phyloP scores from a whole-genome alignment of 495 filamentous ascomycete species.

The Astrocystis sublimbata region DNA sequence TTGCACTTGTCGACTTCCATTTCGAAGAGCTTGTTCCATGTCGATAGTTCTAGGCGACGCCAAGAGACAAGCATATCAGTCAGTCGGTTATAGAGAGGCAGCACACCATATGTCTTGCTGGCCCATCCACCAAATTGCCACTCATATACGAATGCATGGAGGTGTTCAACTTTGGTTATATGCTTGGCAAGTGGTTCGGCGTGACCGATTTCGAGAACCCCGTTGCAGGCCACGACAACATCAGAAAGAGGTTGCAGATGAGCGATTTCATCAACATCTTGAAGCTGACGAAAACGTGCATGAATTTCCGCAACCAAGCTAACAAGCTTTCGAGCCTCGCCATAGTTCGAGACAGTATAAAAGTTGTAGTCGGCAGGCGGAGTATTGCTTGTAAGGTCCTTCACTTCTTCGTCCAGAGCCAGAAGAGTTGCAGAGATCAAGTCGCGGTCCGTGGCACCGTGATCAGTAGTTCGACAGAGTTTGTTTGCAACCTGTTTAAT shows the following conservation, averaged over 20 bases:
- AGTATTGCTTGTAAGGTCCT: slow-evolving; percentile 48
- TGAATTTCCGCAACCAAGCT: slow-evolving; percentile 64
- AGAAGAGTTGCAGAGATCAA: slow-evolving; percentile 68
- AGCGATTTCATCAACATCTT: slow-evolving; percentile 57
- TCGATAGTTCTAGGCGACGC: slow-evolving; percentile 85
- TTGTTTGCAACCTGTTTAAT: slow-evolving; percentile 41
- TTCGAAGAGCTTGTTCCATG: slow-evolving; percentile 89
- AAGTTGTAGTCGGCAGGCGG: slow-evolving; percentile 68
- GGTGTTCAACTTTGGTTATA: slow-evolving; percentile 77
- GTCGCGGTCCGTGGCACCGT: slow-evolving; percentile 36
- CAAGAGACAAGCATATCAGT: slow-evolving; percentile 77
- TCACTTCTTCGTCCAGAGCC: slow-evolving; percentile 58
- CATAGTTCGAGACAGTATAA: slow-evolving; percentile 76
- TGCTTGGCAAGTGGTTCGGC: slow-evolving; percentile 84
- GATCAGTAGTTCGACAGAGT: slow-evolving; percentile 36
- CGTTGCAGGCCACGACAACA: slow-evolving; percentile 70
- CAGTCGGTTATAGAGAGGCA: slow-evolving; percentile 68
- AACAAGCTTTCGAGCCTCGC: slow-evolving; percentile 71
- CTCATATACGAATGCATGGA: slow-evolving; percentile 79
- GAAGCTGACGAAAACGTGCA: slow-evolving; percentile 68
- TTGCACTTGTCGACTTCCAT: slow-evolving; percentile 73
- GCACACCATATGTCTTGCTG: slow-evolving; percentile 72
- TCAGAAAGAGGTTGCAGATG: slow-evolving; percentile 66
- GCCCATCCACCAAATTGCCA: slow-evolving; percentile 85
- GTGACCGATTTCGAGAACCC: slow-evolving; percentile 71